Conservation (phyloP, 345 rosid species). For the Orychophragmus violaceus region DNA sequence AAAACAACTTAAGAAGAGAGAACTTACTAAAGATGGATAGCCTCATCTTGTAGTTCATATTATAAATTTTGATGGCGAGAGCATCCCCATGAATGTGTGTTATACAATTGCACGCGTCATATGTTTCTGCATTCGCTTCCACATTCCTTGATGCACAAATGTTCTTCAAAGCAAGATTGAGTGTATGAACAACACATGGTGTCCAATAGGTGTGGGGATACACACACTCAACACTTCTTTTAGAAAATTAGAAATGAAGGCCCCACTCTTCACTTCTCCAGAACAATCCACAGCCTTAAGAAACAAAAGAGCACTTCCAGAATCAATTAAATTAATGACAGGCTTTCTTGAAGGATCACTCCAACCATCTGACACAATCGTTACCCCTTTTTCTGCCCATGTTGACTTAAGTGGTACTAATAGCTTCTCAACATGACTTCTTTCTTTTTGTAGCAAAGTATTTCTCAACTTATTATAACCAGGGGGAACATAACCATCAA, state of each 20-base stretch:
- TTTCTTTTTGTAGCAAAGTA: neutral
- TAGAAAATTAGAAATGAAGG: neutral
- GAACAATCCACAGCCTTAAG: too few relatives aligned
- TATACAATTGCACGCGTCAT: neutral
- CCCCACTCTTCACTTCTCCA: neutral
- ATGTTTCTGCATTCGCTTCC: too few relatives aligned
- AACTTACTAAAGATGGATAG: too few relatives aligned
- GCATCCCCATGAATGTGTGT: neutral
- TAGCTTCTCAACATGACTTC: too few relatives aligned
- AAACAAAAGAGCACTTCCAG: too few relatives aligned
- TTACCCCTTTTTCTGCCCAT: too few relatives aligned
- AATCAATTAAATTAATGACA: neutral
- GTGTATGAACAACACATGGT: too few relatives aligned
- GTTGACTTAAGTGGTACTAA: too few relatives aligned
- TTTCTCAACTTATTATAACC: neutral
- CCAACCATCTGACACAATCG: too few relatives aligned
- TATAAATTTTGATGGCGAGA: neutral
- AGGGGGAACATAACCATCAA: neutral
- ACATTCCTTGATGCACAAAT: too few relatives aligned
- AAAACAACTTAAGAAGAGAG: too few relatives aligned
- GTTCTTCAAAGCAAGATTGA: too few relatives aligned
- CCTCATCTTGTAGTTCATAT: neutral
- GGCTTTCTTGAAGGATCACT: neutral
- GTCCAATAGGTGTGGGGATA: neutral
- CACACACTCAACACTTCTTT: neutral